Base-by-base conservation (phyloP, 331 rosid genomes). In the Stylosanthes scabra region DNA sequence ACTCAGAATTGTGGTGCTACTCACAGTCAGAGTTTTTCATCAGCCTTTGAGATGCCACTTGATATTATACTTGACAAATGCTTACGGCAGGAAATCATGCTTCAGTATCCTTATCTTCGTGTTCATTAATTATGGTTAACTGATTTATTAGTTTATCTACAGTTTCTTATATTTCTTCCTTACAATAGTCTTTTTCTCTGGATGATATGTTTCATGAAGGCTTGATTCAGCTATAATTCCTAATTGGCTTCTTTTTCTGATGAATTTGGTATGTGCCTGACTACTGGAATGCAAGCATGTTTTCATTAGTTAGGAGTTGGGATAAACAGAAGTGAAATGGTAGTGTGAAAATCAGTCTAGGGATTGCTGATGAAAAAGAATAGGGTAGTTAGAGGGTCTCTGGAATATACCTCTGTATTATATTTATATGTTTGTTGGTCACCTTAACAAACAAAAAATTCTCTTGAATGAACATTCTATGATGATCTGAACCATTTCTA, bases 1-100 rank as follows among this genome's bases (percentile, higher is more conserved):
- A 70, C 75, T 76, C 75, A 71, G 10, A 25, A 71, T 29, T 68
- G 66, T 71, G 82, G 68, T 70, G 80, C 51, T 80, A 79, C 72
- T 71, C 83, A 25, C 63, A 81, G 75, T 71, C 83, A 81, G 57
- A 72, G 67, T 72, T 62, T 63, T 40, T 66, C 66, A 20, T 79
- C 81, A 76, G 71, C 74, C 64, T 90, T 90, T 77, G 93, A 88
- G 81, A 80, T 88, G 40, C 99, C 97, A 39, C 97, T 91, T 67
- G 99, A 91, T 68, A 88, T 85, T 62, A 86, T 94, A 69, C 84
- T 94, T 58, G 91, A 91, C 84, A 91, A 90, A 89, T 94, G 99
- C 89, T 82, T 94, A 57, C 76, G 82, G 71, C 96, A 91, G 87
- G 99, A 89, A 83, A 90, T 94, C 77, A 83, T 86, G 80, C 89